Conservation (phyloP, 192 early-diverging fungal species). For the Rhizophlyctis rosea region DNA sequence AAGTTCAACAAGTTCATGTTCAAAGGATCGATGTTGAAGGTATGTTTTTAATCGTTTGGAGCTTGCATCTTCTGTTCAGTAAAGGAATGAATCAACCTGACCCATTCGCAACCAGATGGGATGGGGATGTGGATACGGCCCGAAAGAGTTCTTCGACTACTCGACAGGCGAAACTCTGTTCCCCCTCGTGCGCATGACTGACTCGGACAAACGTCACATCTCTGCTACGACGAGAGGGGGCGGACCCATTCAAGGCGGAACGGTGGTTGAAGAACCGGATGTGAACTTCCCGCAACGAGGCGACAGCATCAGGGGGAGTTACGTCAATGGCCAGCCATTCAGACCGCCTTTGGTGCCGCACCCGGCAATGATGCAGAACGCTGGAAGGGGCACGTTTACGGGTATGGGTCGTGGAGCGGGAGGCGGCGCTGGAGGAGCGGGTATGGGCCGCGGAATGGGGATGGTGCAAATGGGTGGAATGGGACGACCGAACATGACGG, state of each 20-base stretch:
- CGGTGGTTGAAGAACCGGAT: constrained; percentile 52
- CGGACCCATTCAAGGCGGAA: constrained; percentile 43
- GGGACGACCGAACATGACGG: neutral
- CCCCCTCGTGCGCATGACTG: constrained; percentile 40
- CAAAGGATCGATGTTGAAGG: constrained; percentile 37
- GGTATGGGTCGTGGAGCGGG: neutral
- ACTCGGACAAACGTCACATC: constrained; percentile 38
- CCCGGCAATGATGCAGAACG: constrained; percentile 2
- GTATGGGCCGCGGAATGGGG: constrained; percentile 14
- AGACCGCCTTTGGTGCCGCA: constrained; percentile 12
- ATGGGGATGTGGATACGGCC: constrained; percentile 58
- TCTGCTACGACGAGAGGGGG: constrained; percentile 35
- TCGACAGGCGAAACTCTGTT: constrained; percentile 40
- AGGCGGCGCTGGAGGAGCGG: constrained; percentile 6
- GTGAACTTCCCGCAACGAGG: constrained; percentile 33
- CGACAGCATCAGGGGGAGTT: constrained; percentile 22
- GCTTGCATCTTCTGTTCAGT: neutral
- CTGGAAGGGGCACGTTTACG: constrained; percentile 13
- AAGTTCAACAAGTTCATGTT: constrained; percentile 23
- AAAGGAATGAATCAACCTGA: neutral
- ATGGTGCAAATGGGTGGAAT: neutral
- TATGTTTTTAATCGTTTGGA: constrained; percentile 18
- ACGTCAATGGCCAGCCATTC: constrained; percentile 10
- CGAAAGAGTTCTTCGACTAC: constrained; percentile 50
- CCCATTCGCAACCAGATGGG: constrained; percentile 28